A percentile compares a stretch with the other conserved stretches of the same genome.
Evolutionary conservation across 441 rosid species (phyloP).

Genomic region (Eutrema salsugineum): DNA sequence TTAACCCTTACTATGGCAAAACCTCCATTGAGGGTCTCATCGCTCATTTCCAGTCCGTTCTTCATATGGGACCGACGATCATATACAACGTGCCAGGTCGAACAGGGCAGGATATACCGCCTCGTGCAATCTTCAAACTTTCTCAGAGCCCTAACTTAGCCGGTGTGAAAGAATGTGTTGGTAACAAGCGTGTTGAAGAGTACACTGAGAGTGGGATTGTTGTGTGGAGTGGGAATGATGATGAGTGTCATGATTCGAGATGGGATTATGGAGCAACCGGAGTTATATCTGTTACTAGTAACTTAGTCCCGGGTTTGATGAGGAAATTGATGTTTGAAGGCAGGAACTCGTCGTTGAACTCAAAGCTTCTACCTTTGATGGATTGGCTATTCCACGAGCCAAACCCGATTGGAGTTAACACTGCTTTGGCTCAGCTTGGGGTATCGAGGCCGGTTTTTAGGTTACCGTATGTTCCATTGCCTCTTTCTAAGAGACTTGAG

Average conservation of each 20-base stretch:
- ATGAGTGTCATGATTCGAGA: constrained; percentile 84
- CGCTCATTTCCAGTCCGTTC: constrained; percentile 67
- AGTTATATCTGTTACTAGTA: constrained; percentile 86
- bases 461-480: constrained; percentile 85
- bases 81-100: constrained; percentile 87
- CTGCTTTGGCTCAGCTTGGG: constrained; percentile 91
- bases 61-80: constrained; percentile 85
- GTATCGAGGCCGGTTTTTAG: constrained; percentile 86
- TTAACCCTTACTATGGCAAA: constrained; percentile 93
- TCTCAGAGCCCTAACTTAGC: constrained; percentile 62
- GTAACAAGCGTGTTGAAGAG: constrained; percentile 62
- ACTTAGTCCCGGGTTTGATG: constrained; percentile 76
- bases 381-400: constrained; percentile 80
- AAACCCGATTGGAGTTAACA: constrained; percentile 82
- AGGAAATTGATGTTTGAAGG: constrained; percentile 66
- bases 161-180: constrained; percentile 83
- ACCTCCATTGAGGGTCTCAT: constrained; percentile 80
- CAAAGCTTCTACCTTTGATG: constrained; percentile 70
- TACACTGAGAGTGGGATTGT: constrained; percentile 62
- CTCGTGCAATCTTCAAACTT: constrained; percentile 44
- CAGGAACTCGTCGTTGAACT: constrained; percentile 49
- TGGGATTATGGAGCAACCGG: constrained; percentile 86
- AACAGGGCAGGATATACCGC: constrained; percentile 90
- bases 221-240: constrained; percentile 94
- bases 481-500: constrained; percentile 60